phyloP scores from a whole-genome alignment of 75 land plant genomes.

The Pseudotsuga menziesii region DNA sequence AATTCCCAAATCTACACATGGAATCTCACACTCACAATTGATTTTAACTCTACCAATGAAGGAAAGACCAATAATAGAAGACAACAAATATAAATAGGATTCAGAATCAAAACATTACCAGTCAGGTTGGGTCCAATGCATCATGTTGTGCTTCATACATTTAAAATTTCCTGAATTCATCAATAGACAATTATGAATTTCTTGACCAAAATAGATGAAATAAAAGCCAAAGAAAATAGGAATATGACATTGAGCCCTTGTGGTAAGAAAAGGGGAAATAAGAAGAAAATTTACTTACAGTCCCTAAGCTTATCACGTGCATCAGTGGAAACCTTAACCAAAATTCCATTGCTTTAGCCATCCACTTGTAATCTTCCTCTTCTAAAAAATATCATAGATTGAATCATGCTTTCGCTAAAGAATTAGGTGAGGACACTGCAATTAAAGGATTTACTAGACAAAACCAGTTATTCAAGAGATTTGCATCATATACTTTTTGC shows the following conservation, averaged over 20 bases:
- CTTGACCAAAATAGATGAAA: background rate
- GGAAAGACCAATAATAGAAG: too few relatives aligned
- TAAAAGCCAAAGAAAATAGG: too few relatives aligned
- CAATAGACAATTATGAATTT: background rate
- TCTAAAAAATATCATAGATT: too few relatives aligned
- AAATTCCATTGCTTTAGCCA: conserved; percentile 40
- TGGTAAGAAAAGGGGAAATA: background rate
- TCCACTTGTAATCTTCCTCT: too few relatives aligned
- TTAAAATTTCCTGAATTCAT: background rate
- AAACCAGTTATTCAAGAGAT: too few relatives aligned
- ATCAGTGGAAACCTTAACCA: conserved; percentile 74
- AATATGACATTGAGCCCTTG: background rate
- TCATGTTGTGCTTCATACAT: background rate
- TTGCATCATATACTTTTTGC: too few relatives aligned
- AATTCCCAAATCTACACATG: too few relatives aligned
- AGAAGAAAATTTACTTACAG: conserved; percentile 33
- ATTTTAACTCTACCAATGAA: too few relatives aligned
- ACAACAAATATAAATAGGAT: background rate
- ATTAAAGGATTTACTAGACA: too few relatives aligned
- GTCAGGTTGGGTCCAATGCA: conserved; percentile 42
- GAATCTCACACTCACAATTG: too few relatives aligned
- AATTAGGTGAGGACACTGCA: too few relatives aligned
- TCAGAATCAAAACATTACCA: conserved; percentile 38
- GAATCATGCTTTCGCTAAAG: too few relatives aligned
- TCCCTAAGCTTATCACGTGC: conserved; percentile 68